A percentile compares a stretch with the other conserved stretches of the same genome.
These are phyloP conservation scores for Salix dunnii DNA, from an alignment of 345 rosid species.

Conservation along the genomic window DNA sequence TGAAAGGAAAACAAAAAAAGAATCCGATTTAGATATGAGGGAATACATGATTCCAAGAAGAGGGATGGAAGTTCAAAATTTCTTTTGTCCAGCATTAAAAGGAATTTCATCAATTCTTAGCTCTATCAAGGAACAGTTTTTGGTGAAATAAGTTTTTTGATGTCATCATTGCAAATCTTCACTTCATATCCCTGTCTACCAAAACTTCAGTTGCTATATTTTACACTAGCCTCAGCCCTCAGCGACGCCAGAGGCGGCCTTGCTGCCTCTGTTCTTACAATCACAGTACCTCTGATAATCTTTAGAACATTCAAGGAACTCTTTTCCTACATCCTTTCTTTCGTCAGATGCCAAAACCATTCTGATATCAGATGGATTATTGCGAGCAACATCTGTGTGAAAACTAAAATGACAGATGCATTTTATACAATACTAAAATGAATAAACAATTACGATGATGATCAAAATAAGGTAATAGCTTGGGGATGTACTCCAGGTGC, in stretches of 20 bases:
- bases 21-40: too few relatives aligned
- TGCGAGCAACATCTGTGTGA: conserved; percentile 73
- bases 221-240: conserved; percentile 13
- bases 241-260: conserved; percentile 56
- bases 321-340: conserved; percentile 69
- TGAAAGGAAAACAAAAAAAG: too few relatives aligned
- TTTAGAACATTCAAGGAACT: conserved; percentile 81
- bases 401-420: background rate
- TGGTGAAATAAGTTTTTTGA: background rate
- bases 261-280: conserved; percentile 82
- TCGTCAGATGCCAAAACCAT: conserved; percentile 65
- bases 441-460: background rate
- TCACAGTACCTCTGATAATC: conserved; percentile 69
- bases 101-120: conserved; percentile 4
- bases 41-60: background rate
- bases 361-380: conserved; percentile 79
- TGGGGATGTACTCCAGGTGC: background rate
- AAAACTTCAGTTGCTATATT: background rate
- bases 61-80: background rate
- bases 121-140: background rate
- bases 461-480: background rate
- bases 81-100: background rate
- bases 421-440: background rate
- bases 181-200: background rate
- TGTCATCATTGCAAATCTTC: conserved; percentile 1